These are phyloP conservation scores for Curvularia sp. DNA, from an alignment of 2,329 filamentous ascomycete species.

Conservation along the genomic window DNA sequence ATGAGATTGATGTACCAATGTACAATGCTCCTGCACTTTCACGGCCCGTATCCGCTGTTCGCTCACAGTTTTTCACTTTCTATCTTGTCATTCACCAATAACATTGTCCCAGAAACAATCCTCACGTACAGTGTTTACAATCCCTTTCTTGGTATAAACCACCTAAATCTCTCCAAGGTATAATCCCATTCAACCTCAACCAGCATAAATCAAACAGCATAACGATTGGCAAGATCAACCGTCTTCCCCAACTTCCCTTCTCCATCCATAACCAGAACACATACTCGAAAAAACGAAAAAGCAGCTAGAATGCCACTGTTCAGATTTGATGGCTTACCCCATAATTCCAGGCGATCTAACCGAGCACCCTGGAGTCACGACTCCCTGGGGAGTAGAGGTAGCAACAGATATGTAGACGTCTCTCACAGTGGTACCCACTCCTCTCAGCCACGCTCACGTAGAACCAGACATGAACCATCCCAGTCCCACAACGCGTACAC, in stretches of 20 bases:
- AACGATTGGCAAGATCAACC: not conserved
- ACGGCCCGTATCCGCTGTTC: not conserved
- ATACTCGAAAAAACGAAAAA: not conserved
- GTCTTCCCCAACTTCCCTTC: not conserved
- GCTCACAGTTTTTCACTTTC: not conserved
- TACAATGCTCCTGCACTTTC: not conserved
- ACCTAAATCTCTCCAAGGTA: not conserved
- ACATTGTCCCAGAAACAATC: not conserved
- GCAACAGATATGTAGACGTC: not conserved
- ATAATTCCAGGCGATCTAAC: not conserved
- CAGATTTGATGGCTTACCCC: not conserved
- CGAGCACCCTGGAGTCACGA: not conserved
- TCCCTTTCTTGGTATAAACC: not conserved
- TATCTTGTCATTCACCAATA: not conserved
- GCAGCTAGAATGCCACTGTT: not conserved
- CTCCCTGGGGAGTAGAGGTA: not conserved
- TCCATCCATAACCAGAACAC: not conserved
- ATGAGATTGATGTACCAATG: not conserved
- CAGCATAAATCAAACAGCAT: not conserved
- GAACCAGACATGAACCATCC: not conserved
- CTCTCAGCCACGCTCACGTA: not conserved
- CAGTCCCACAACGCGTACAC: not conserved
- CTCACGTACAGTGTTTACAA: not conserved
- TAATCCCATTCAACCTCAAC: not conserved
- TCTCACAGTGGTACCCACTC: not conserved